Percentiles rank a stretch among this genome's conserved stretches.
phyloP scores from a whole-genome alignment of 2,329 filamentous ascomycete genomes.

The Scolecobasidium constrictum region DNA sequence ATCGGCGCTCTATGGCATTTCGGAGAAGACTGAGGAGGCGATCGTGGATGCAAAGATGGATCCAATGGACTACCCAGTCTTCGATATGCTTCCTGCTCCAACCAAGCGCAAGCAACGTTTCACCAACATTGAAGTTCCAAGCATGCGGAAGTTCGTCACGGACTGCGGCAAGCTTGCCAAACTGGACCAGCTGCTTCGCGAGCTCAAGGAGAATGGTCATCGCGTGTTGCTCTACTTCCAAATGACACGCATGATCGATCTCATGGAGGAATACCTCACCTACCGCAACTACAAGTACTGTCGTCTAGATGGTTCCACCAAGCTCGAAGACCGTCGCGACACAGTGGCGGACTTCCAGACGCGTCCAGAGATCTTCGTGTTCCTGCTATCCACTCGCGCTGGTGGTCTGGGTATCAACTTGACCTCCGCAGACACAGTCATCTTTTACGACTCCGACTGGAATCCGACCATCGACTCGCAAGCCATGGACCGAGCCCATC shows the following conservation, averaged over 20 bases:
- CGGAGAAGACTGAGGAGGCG: constrained; percentile 54
- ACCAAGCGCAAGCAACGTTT: constrained; percentile 74
- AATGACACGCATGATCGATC: constrained; percentile 99
- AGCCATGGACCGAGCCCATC: constrained; percentile 97
- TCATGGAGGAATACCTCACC: constrained; percentile 98
- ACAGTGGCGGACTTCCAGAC: constrained; percentile 96
- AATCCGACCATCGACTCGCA: constrained; percentile 98
- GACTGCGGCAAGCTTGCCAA: constrained; percentile 94
- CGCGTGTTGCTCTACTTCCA: constrained; percentile 98
- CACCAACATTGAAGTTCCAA: constrained; percentile 85
- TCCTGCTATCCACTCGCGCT: constrained; percentile 88
- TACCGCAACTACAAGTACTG: constrained; percentile 99
- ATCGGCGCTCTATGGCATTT: constrained; percentile 60
- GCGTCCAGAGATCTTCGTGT: constrained; percentile 89
- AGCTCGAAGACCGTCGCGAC: constrained; percentile 90
- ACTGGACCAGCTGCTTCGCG: constrained; percentile 74
- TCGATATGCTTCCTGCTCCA: constrained; percentile 62
- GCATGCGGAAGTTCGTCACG: constrained; percentile 95
- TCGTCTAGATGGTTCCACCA: constrained; percentile 90
- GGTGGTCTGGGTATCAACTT: constrained; percentile 97
- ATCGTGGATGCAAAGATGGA: constrained; percentile 66
- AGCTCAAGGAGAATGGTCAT: constrained; percentile 85
- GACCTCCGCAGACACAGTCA: constrained; percentile 92
- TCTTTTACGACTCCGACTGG: constrained; percentile 99
- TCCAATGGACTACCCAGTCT: constrained; percentile 48